Evolutionary conservation across 768 basidiomycete species (phyloP).

Genomic region (Crucibulum laeve): DNA sequence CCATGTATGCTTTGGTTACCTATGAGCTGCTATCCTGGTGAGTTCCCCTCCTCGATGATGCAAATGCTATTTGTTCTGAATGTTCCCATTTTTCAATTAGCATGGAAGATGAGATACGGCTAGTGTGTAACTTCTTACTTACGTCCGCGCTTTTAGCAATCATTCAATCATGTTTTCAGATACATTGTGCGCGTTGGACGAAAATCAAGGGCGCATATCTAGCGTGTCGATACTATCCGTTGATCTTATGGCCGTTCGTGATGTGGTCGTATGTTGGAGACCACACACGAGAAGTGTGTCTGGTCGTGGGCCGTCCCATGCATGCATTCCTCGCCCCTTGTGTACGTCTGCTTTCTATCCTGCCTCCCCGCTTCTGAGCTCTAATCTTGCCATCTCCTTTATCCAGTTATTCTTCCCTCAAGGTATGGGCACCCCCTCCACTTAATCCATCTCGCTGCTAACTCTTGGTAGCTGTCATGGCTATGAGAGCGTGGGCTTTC

Average conservation of each 20-base stretch:
- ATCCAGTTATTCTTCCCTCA: constrained; percentile 36
- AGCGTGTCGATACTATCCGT: constrained; percentile 37
- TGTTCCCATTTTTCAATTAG: no score
- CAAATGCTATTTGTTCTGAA: no score
- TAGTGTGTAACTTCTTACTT: background rate
- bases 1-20: background rate
- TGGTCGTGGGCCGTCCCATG: constrained; percentile 19
- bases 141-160: background rate
- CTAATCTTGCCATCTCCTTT: background rate
- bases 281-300: constrained; percentile 26
- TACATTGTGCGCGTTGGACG: constrained; percentile 31
- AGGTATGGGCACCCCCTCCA: constrained; percentile 16
- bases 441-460: background rate
- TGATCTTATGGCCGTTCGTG: constrained; percentile 30
- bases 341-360: constrained; percentile 14
- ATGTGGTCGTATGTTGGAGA: constrained; percentile 32
- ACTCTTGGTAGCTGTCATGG: constrained; percentile 29
- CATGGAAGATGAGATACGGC: no score
- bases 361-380: background rate
- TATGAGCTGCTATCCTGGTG: background rate
- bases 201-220: constrained; percentile 37
- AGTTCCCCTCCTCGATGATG: background rate
- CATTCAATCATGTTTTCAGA: constrained; percentile 14
- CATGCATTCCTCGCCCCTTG: constrained; percentile 28
- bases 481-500: constrained; percentile 42